A percentile compares a stretch with the other conserved stretches of the same genome.
phyloP scores from a whole-genome alignment of 345 rosid species.

The Barbarea vulgaris region DNA sequence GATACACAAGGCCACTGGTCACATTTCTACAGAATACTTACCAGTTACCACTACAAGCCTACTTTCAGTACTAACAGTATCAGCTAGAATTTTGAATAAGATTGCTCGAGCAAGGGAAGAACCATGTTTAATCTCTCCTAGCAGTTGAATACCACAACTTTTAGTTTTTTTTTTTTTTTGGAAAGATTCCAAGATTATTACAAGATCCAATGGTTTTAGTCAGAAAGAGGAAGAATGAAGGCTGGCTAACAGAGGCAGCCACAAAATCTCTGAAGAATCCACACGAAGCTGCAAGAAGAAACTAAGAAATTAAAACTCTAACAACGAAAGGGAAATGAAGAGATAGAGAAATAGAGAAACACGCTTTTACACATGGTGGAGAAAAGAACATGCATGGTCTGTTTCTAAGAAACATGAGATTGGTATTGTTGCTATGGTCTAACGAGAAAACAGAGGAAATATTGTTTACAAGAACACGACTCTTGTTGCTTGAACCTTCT shows the following conservation, averaged over 20 bases:
- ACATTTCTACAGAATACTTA: slow-evolving; percentile 44
- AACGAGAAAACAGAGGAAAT: slow-evolving; percentile 22
- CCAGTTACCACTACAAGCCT: slow-evolving; percentile 86
- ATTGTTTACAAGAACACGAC: slow-evolving; percentile 18
- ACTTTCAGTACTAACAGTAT: slow-evolving; percentile 70
- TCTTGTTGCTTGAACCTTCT: slow-evolving; percentile 27
- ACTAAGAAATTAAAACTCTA: not conserved
- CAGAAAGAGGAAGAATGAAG: not conserved
- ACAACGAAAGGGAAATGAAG: too few relatives aligned
- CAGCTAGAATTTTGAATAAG: slow-evolving; percentile 86
- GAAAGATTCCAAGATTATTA: too few relatives aligned
- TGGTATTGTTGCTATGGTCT: slow-evolving; percentile 8
- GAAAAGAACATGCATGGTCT: slow-evolving; percentile 37
- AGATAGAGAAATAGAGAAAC: not conserved
- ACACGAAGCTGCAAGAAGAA: slow-evolving; percentile 32
- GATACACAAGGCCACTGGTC: not conserved
- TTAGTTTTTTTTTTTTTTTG: too few relatives aligned
- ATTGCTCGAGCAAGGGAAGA: slow-evolving; percentile 81
- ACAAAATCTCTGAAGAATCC: slow-evolving; percentile 36
- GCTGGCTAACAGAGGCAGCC: slow-evolving; percentile 24
- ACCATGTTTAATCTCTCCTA: slow-evolving; percentile 79
- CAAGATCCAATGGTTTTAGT: not conserved
- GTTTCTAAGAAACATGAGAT: slow-evolving; percentile 8
- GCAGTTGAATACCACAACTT: slow-evolving; percentile 56
- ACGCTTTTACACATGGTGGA: slow-evolving; percentile 26